Base-by-base conservation (phyloP, 208 protist species). In the Angomonas ambiguus region DNA sequence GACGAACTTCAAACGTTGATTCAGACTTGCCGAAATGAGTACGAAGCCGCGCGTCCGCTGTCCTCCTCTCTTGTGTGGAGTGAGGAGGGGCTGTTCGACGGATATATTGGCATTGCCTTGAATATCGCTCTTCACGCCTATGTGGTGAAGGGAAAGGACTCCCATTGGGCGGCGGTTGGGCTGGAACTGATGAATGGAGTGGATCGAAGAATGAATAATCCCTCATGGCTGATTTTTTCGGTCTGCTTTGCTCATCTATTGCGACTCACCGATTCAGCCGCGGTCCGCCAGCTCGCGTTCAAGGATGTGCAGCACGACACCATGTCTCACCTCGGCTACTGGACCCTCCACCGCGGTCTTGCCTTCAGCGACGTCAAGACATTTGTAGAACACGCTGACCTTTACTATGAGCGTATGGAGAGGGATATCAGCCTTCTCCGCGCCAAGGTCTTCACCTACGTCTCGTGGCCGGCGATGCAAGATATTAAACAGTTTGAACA, bases 291-390 rank as follows among this genome's bases (percentile, higher is more conserved):
- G 67, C 76, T 95, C 57, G 70, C 80, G 38, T 93, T 95, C 59
- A 88, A 91, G 62, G 88, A 77, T 71, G 75, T 95, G 20, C 90
- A 95, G 76, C 80, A 81, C 45, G 90, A 95, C 69, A 92, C 87
- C n/a, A 95, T 95, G 90, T 75, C 79, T 8, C 90, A 95, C 65
- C 51, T 93, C 45, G 86, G 90, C 11, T 95, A 91, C 74, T 91
- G 83, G 85, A 80, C 90, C 22, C 64, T 95, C 62, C 55, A 88
- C 16, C 41, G 42, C 3, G 83, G 80, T 3, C 62, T 83, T n/a
- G 84, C 82, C 10, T 32, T 92, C 45, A 75, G 79, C 8, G 87
- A 90, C 51, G 30, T 88, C 4, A 71, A 59, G 41, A 51, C 64
- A 32, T 95, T 86, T 83, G 82, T 88, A 42, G 35, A 62, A 51